A percentile compares a stretch with the other conserved stretches of the same genome.
These are phyloP conservation scores for Hypoxylon sp. DNA, from an alignment of 2,329 filamentous ascomycete genomes.

Conservation along the genomic window DNA sequence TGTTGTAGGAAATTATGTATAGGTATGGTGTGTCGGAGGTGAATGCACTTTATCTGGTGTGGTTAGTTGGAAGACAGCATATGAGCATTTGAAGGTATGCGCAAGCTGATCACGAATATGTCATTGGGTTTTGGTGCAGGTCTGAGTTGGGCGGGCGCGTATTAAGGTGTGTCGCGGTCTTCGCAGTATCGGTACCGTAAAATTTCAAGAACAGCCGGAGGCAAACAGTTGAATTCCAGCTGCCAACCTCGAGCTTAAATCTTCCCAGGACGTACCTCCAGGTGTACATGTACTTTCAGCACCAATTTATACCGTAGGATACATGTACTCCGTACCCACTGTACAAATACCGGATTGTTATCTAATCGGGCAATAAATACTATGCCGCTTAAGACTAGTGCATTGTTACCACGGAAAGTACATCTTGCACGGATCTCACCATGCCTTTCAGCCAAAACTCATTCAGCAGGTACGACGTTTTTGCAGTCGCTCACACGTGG, in stretches of 20 bases:
- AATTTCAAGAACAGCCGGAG: conserved; percentile 19
- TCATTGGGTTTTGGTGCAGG: conserved; percentile 41
- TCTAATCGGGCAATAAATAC: not conserved
- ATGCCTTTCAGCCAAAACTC: conserved; percentile 17
- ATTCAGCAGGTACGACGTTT: conserved; percentile 30
- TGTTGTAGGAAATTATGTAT: not conserved
- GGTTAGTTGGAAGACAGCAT: conserved; percentile 3
- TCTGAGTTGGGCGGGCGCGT: conserved; percentile 45
- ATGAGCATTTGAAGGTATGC: conserved; percentile 8
- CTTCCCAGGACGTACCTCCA: not conserved
- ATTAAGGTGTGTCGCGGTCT: conserved; percentile 39
- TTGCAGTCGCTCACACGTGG: conserved; percentile 28
- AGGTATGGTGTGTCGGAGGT: not conserved
- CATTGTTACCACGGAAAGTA: conserved; percentile 5
- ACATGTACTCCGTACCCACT: not conserved
- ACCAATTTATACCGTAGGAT: conserved; percentile 1
- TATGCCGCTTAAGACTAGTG: conserved; percentile 24
- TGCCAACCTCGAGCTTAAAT: conserved; percentile 29
- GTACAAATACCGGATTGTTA: not conserved
- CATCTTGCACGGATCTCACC: conserved; percentile 24
- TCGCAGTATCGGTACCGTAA: conserved; percentile 24
- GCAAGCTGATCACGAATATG: conserved; percentile 34
- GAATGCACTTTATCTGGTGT: not conserved
- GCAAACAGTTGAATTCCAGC: conserved; percentile 36
- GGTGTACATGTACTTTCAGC: conserved; percentile 6